Evolutionary conservation across 164 flowering plant species (phyloP).

Genomic region (Aristolochia californica): DNA sequence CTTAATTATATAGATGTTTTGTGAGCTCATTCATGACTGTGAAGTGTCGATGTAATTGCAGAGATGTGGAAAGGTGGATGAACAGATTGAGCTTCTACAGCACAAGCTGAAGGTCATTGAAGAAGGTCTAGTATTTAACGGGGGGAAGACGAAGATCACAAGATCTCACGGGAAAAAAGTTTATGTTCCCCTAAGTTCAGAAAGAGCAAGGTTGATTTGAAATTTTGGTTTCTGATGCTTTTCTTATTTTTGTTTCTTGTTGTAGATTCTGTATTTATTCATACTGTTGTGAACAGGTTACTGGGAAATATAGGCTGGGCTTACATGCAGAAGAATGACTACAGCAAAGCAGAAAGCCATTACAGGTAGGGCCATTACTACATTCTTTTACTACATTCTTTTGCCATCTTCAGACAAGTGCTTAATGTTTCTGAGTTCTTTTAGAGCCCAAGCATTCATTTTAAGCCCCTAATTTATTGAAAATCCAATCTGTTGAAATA

Average conservation of each 20-base stretch:
- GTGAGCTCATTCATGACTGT: neutral
- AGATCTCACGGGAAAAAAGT: slow-evolving; percentile 76
- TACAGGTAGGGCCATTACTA: slow-evolving; percentile 35
- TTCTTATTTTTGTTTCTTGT: neutral
- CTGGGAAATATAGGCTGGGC: slow-evolving; percentile 94
- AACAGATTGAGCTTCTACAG: slow-evolving; percentile 62
- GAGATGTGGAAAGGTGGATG: slow-evolving; percentile 66
- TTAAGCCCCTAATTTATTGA: no score
- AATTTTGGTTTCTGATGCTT: neutral
- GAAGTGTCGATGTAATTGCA: slow-evolving; percentile 14
- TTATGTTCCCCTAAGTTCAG: slow-evolving; percentile 53
- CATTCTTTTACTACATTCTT: no score
- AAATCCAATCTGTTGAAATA: neutral
- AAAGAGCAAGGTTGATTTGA: slow-evolving; percentile 52
- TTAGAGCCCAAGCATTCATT: no score
- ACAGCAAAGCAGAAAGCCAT: slow-evolving; percentile 41
- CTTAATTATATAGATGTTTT: neutral
- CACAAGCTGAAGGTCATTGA: slow-evolving; percentile 55
- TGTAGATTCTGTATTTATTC: neutral
- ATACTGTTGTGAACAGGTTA: slow-evolving; percentile 29
- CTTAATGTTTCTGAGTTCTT: neutral
- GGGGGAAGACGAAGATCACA: slow-evolving; percentile 45
- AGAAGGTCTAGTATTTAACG: slow-evolving; percentile 47
- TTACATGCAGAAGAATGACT: slow-evolving; percentile 52
- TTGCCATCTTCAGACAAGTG: no score